These are phyloP conservation scores for Leersia perrieri DNA, from an alignment of 176 grass and related monocot genomes.

Conservation along the genomic window DNA sequence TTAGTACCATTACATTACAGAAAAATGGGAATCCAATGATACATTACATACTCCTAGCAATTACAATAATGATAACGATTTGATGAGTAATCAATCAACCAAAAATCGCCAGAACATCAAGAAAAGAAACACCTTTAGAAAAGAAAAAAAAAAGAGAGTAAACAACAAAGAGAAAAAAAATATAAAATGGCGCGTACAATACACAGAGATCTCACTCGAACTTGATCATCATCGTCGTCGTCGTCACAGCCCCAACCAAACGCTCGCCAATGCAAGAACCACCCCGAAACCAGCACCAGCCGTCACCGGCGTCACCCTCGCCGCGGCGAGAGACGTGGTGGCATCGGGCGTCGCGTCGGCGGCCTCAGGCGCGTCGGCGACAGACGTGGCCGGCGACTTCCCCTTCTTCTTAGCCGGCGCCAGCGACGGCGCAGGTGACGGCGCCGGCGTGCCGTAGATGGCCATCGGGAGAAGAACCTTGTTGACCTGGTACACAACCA, in stretches of 20 bases:
- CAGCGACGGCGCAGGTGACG: slow-evolving; percentile 59
- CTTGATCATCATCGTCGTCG: not conserved
- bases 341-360: slow-evolving; percentile 43
- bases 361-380: slow-evolving; percentile 44
- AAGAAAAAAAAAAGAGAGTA: not conserved
- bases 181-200: not conserved
- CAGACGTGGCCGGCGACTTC: slow-evolving; percentile 46
- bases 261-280: slow-evolving; percentile 35
- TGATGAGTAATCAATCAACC: not conserved
- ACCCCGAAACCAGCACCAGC: slow-evolving; percentile 10
- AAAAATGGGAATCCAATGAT: slow-evolving; percentile 13
- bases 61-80: slow-evolving; percentile 6
- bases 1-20: slow-evolving; percentile 36
- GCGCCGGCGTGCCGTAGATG: slow-evolving; percentile 50
- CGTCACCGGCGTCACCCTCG: slow-evolving; percentile 12
- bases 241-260: slow-evolving; percentile 52
- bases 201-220: not conserved
- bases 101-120: slow-evolving; percentile 22
- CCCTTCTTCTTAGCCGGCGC: slow-evolving; percentile 47
- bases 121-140: not conserved
- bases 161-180: slow-evolving; percentile 6
- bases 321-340: slow-evolving; percentile 15
- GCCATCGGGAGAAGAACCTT: slow-evolving; percentile 70
- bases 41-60: slow-evolving; percentile 35
- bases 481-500: slow-evolving; percentile 72